Base-by-base conservation (phyloP, 129 eudicot genomes). In the Artemisia annua region DNA sequence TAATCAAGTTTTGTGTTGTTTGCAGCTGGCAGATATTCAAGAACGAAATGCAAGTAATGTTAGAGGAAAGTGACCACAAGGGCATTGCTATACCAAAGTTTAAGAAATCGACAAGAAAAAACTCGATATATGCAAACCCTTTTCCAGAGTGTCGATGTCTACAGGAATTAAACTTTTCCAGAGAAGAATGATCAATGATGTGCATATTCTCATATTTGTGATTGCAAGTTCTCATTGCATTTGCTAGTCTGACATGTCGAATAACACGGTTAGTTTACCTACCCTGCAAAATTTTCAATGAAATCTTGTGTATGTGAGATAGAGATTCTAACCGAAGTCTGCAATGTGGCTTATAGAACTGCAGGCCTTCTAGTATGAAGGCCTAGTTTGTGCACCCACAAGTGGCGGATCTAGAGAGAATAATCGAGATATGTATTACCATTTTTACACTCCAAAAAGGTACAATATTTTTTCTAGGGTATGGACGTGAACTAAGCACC, bases 111-210 rank as follows among this genome's bases (percentile, higher is more conserved):
- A 89, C 80, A 55, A 75, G 94, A 76, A 87, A 82, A 71, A 78
- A 76, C 69, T 89, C 96, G 17, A 66, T 92, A 55, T 92, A 66
- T 58, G 78, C 81, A 22, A 85, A 89, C 77, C 97, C 97, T 49
- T 84, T 92, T 71, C 97, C 96, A 55, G 91, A 87, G 39, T 92
- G 97, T 77, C 81, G 83, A 81, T 92, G 97, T 67, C 88, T 89
- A 15, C 83, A 79, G 72, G 86, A 83, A 44, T 83, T 89, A 32
- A 81, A 70, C 30, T 73, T 82, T 60, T 75, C 82, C 9, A 70
- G 71, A 51, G 69, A 65, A 44, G 70, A 68, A 66, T 66, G 30
- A 62, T 73, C 51, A 18, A 55, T 30, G 35, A 30, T 5, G 44
- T 35, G 44, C 44, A 55, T 57, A 51, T 69, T 67, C 64, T 67